phyloP scores from a whole-genome alignment of 75 land plant genomes.

The Larix kaempferi region DNA sequence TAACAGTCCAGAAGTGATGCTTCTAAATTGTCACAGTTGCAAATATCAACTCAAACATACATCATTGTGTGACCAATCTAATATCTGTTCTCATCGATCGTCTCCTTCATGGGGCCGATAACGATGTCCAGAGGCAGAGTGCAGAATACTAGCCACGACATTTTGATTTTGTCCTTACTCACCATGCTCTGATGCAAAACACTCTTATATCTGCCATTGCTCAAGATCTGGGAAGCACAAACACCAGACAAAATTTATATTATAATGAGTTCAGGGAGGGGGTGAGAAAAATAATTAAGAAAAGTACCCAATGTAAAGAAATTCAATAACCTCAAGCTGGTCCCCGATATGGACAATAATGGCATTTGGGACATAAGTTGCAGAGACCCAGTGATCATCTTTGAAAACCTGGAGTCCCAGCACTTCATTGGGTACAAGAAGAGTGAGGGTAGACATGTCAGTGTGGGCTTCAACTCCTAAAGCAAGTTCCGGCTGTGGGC shows the following conservation, averaged over 20 bases:
- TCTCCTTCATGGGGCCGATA: conserved; percentile 50
- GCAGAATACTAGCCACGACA: conserved; percentile 69
- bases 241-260: no score
- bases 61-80: conserved; percentile 70
- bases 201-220: neutral
- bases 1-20: no score
- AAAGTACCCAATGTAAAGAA: no score
- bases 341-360: conserved; percentile 67
- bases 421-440: conserved; percentile 54
- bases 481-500: conserved; percentile 56
- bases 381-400: conserved; percentile 42
- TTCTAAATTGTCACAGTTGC: no score
- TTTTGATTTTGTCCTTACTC: conserved; percentile 48
- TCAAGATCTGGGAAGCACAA: no score
- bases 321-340: conserved; percentile 51
- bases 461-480: conserved; percentile 61
- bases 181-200: conserved; percentile 58
- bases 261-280: no score
- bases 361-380: conserved; percentile 40
- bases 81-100: conserved; percentile 13
- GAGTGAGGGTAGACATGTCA: conserved; percentile 45
- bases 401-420: conserved; percentile 51
- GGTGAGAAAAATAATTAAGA: no score
- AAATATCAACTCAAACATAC: conserved; percentile 17
- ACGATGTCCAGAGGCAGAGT: conserved; percentile 37